Evolutionary conservation across 306 rosid species (phyloP), one percentile per base, ranked within the genome.

Genomic region (Castanospermum australe): DNA sequence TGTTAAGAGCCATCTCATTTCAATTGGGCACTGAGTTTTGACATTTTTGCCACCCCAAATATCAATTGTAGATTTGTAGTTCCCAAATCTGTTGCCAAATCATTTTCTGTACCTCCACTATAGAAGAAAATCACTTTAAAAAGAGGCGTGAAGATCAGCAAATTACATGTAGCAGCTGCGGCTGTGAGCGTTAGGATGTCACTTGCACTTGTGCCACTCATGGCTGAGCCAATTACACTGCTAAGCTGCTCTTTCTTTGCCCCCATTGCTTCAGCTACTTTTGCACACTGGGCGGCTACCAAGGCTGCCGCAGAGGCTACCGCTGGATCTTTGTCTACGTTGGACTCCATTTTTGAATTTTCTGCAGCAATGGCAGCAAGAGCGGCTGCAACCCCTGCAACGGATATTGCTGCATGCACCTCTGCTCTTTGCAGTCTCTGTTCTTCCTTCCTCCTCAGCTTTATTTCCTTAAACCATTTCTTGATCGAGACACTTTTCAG

Each of bases 361-460:
- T 91, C 97, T 13, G 94, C 90, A 1, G 99, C 99, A 81, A 93
- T 80, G 30, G 90, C 88, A 0, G 98, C 94, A 56, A 95, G 94
- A 48, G 99, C 98, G 1, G 99, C 98, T 39, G 99, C 99, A 24
- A 95, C 92, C 14, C 99, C 96, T 1, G 96, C 98, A 81, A 95
- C 83, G 0, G 99, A 91, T 61, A 95, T 77, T 52, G 98, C 98
- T n/a, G 97, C 99, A 73, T 93, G 98, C 48, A 93, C 93, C 80
- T 95, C 96, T 63, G 97, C 97, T 71, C 86, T 89, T 75, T 90
- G 91, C 73, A 93, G 71, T 77, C 99, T 89, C 8, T 87, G 89
- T 14, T 90, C 96, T 42, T 95, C 98, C 83, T 90, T 95, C 56
- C 87, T 81, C 78, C 80, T 88, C 84, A 70, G 39, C 87, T 90